A percentile compares a stretch with the other conserved stretches of the same genome.
These are phyloP conservation scores for Tricholoma bakamatsutake DNA, from an alignment of 768 basidiomycete genomes.

Conservation along the genomic window DNA sequence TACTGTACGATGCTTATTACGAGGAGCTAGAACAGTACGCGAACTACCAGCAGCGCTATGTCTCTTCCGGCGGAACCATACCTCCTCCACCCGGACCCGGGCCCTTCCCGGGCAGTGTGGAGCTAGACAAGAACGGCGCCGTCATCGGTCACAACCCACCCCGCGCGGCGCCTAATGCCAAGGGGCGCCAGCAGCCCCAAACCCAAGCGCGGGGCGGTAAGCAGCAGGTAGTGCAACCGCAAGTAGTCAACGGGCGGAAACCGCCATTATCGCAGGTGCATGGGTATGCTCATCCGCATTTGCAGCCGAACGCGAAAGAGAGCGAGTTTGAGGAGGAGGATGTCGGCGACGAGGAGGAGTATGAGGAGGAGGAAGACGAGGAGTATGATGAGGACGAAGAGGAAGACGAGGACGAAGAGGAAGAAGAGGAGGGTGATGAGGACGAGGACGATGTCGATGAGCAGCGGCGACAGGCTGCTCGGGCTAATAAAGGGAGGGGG, in stretches of 20 bases:
- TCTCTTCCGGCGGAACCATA: conserved; percentile 81
- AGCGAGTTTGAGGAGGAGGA: conserved; percentile 64
- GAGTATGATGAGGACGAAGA: conserved; percentile 56
- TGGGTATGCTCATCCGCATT: conserved; percentile 27
- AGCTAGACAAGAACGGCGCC: conserved; percentile 87
- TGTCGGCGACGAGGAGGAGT: conserved; percentile 34
- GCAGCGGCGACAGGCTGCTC: conserved; percentile 3
- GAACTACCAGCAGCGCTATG: conserved; percentile 94
- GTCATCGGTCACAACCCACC: conserved; percentile 36
- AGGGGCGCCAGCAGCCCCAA: conserved; percentile 8
- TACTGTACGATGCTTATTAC: conserved; percentile 99
- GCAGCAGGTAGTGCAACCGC: conserved; percentile 6
- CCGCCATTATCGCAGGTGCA: conserved; percentile 8
- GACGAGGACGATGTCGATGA: conserved; percentile 3
- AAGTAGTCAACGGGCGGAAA: conserved; percentile 14
- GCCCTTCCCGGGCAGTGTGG: conserved; percentile 97
- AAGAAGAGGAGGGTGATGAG: conserved; percentile 15
- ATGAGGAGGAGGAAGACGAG: conserved; percentile 41
- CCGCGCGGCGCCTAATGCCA: conserved; percentile 14
- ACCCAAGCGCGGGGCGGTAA: neutral
- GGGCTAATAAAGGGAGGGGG: conserved; percentile 8
- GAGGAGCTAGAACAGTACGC: conserved; percentile 99
- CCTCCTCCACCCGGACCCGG: conserved; percentile 94
- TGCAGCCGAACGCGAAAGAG: conserved; percentile 60
- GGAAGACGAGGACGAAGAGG: conserved; percentile 48